phyloP scores from a whole-genome alignment of 257 asterid species.

The Linaria vulgaris region DNA sequence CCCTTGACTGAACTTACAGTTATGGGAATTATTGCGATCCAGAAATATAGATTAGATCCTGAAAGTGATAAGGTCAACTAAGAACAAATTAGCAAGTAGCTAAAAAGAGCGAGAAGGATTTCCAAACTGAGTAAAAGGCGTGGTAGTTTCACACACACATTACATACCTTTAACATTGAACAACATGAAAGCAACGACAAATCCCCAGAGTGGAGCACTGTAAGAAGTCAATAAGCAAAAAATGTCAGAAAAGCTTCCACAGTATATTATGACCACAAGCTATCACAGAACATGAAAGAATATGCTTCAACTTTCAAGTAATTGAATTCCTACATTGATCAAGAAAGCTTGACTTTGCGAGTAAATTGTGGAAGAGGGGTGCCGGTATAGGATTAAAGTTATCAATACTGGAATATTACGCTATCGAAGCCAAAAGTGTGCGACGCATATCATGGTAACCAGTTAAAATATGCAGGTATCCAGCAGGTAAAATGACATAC shows the following conservation, averaged over 20 bases:
- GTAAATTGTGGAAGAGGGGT: not conserved
- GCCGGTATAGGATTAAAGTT: constrained; percentile 1
- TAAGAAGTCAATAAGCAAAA: constrained; percentile 17
- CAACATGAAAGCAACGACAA: constrained; percentile 93
- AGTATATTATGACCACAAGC: not conserved
- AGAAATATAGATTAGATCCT: constrained; percentile 97
- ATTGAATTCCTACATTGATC: not conserved
- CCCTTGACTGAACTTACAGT: constrained; percentile 51
- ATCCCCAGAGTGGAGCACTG: constrained; percentile 98
- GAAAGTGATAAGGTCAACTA: constrained; percentile 32
- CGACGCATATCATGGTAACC: not conserved
- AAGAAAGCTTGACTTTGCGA: not conserved
- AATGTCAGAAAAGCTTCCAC: constrained; percentile 27
- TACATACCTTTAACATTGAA: constrained; percentile 78
- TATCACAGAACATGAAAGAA: not conserved
- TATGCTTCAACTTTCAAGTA: no score
- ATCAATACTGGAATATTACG: not conserved
- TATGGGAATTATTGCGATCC: constrained; percentile 92
- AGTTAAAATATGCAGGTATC: not conserved
- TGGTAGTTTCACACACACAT: not conserved
- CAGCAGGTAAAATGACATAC: no score
- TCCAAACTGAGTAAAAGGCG: not conserved
- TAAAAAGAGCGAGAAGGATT: not conserved
- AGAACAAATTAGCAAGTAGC: constrained; percentile 23
- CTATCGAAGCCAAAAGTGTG: not conserved